Percentiles rank a stretch among this genome's conserved stretches.
phyloP scores from a whole-genome alignment of 1,284 basidiomycete species.

The Ustilago trichophora region DNA sequence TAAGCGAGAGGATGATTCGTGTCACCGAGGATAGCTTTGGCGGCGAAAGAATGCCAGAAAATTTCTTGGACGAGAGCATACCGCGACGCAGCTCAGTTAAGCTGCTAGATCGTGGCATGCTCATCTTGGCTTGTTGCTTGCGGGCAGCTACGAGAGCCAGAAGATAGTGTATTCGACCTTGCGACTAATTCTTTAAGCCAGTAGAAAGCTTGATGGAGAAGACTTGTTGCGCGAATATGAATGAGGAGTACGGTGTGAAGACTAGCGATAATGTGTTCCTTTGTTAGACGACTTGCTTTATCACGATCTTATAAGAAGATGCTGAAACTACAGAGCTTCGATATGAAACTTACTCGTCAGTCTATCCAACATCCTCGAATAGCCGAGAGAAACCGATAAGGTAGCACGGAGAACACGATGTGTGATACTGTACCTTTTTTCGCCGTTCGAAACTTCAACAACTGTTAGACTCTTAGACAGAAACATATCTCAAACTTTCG shows the following conservation, averaged over 20 bases:
- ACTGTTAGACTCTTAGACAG: too few species aligned
- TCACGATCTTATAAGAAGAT: neutral
- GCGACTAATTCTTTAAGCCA: too few species aligned
- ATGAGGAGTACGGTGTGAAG: too few species aligned
- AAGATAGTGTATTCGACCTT: too few species aligned
- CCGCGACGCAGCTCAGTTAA: constrained; percentile 29
- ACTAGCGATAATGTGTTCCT: too few species aligned
- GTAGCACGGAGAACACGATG: neutral
- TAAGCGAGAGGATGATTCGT: constrained; percentile 38
- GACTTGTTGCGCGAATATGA: too few species aligned
- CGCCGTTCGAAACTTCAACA: too few species aligned
- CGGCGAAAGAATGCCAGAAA: constrained; percentile 19
- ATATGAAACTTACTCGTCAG: neutral
- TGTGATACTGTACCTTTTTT: too few species aligned
- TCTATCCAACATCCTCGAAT: neutral
- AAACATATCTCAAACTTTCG: too few species aligned
- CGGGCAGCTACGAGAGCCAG: too few species aligned
- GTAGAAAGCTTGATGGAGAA: neutral
- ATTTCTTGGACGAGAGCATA: constrained; percentile 19
- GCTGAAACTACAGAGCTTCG: neutral
- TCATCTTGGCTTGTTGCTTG: constrained; percentile 11
- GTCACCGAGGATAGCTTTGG: constrained; percentile 22
- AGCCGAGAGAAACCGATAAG: neutral
- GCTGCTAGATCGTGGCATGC: constrained; percentile 12
- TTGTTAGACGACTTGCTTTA: too few species aligned